Base-by-base conservation (phyloP, 495 filamentous ascomycete genomes). In the Peziza echinospora region DNA sequence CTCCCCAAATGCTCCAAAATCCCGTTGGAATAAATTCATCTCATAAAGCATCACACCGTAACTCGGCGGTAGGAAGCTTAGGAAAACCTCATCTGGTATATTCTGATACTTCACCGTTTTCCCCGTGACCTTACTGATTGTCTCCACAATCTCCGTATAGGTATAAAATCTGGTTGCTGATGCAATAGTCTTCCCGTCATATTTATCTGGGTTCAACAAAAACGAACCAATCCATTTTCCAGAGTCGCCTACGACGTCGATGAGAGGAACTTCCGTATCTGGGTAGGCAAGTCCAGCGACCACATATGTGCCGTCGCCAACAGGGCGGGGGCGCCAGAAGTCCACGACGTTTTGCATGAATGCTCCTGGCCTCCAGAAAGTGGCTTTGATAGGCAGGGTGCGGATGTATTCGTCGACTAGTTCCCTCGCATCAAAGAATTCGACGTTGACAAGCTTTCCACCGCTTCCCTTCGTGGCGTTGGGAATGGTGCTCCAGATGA, bases 351-450 rank as follows among this genome's bases (percentile, higher is more conserved):
- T 75, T 51, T 60, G 62, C 71, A 76, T 76, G 64, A 67, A 78
- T 51, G 66, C 68, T 17, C 71, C 74, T 1, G 73, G 67, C 41
- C 71, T 52, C 52, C 76, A 66, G 54, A 71, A 75, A 1, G 67
- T 70, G 47, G 65, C 63, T 1, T 64, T 63, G 16, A 78, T 54
- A 9, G 59, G 64, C 9, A 60, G 43, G 1, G 34, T 9, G 30
- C 65, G 62, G 45, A 77, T 68, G 56, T 80, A 78, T 16, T 70
- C 59, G 41, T 72, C 75, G 7, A 80, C 64, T 1, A 64, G 49
- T 19, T 73, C 72, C 57, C 80, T 81, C 48, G 54, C 51, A 57
- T 80, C 75, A 51, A 78, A 82, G 56, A 78, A 74, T 23, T 64
- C 57, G 23, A 80, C 67, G 46, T 72, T 53, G n/a, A 58, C 44